Evolutionary conservation across 2,329 filamentous ascomycete genomes (phyloP).

Genomic region (Colletotrichum liaoningense): DNA sequence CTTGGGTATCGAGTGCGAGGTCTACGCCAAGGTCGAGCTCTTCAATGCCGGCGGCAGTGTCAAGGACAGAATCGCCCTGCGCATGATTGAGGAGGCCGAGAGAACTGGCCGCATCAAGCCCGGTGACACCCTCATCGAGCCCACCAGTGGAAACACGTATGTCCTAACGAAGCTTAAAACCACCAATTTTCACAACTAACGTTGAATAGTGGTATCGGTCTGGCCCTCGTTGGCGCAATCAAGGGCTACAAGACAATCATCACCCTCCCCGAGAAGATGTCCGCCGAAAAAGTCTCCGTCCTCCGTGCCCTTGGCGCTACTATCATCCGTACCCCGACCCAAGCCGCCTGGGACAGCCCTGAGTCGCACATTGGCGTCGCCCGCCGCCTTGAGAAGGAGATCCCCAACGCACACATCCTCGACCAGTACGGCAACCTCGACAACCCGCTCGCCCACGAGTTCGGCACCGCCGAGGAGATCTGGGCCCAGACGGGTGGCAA

Average conservation of each 20-base stretch:
- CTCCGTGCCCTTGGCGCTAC: slow-evolving; percentile 93
- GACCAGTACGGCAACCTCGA: slow-evolving; percentile 95
- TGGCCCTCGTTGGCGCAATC: slow-evolving; percentile 92
- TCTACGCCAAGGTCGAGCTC: slow-evolving; percentile 92
- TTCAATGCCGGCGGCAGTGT: slow-evolving; percentile 96
- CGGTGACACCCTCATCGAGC: slow-evolving; percentile 96
- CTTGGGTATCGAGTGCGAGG: slow-evolving; percentile 86
- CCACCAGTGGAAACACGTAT: slow-evolving; percentile 93
- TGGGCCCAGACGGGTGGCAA: slow-evolving; percentile 90
- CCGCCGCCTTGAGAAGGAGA: slow-evolving; percentile 88
- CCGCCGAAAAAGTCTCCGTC: slow-evolving; percentile 95
- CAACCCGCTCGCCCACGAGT: slow-evolving; percentile 94
- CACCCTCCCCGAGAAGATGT: slow-evolving; percentile 99
- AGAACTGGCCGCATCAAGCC: slow-evolving; percentile 93
- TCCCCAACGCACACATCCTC: slow-evolving; percentile 96
- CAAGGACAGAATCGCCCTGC: slow-evolving; percentile 94
- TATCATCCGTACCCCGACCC: slow-evolving; percentile 96
- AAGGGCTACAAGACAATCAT: slow-evolving; percentile 99
- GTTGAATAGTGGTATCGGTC: slow-evolving; percentile 77
- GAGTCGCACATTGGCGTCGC: slow-evolving; percentile 98
- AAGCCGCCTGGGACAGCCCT: slow-evolving; percentile 92
- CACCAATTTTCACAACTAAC: slow-evolving; percentile 42
- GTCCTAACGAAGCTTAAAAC: slow-evolving; percentile 38
- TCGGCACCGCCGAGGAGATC: slow-evolving; percentile 95
- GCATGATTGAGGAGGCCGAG: slow-evolving; percentile 98